Percentiles rank a stretch among this genome's conserved stretches.
These are phyloP conservation scores for Desmodesmus armatus DNA, from an alignment of 139 green algal species.

Conservation along the genomic window DNA sequence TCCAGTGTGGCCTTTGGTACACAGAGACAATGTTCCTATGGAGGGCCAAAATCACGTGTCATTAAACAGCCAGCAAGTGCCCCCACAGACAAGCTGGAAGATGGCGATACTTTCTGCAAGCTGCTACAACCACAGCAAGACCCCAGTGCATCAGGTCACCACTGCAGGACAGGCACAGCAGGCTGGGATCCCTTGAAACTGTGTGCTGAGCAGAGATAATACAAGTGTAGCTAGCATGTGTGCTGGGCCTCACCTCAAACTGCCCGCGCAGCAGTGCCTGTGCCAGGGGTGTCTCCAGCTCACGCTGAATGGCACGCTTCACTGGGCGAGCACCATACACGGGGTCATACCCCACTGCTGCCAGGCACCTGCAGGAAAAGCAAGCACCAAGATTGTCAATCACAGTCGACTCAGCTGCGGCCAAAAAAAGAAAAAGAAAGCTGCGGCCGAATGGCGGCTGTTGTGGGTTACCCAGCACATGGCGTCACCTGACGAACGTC, in stretches of 20 bases:
- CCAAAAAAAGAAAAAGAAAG: not conserved
- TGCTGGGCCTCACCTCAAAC: constrained; percentile 51
- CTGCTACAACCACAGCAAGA: not conserved
- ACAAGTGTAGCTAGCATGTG: no score
- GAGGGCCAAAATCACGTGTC: not conserved
- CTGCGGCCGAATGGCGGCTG: not conserved
- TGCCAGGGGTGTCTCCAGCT: constrained; percentile 95
- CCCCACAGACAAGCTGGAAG: not conserved
- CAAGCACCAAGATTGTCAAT: not conserved
- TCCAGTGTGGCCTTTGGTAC: no score
- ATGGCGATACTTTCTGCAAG: not conserved
- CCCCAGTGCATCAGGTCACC: not conserved
- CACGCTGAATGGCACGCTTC: constrained; percentile 94
- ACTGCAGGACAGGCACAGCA: not conserved
- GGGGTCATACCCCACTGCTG: constrained; percentile 88
- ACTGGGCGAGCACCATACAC: constrained; percentile 95
- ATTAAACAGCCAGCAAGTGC: not conserved
- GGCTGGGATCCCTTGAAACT: no score
- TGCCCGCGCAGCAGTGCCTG: constrained; percentile 63
- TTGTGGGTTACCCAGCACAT: no score
- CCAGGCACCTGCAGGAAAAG: constrained; percentile 56
- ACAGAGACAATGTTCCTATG: no score
- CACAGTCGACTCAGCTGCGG: not conserved
- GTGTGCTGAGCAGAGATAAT: not conserved
- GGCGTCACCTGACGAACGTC: not conserved